phyloP scores from a whole-genome alignment of 768 basidiomycete genomes.

The Hebeloma cylindrosporum region DNA sequence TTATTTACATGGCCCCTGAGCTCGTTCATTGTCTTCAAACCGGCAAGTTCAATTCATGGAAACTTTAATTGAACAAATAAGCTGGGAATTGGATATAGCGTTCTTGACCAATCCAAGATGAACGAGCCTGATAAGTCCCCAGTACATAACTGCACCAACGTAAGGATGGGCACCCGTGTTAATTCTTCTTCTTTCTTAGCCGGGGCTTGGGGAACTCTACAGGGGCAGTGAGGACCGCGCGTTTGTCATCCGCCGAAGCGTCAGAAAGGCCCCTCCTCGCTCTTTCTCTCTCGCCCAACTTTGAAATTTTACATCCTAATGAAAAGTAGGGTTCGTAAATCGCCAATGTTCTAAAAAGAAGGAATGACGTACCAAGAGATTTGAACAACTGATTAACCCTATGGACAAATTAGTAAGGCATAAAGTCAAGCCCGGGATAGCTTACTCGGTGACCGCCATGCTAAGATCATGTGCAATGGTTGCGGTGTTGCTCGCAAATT shows the following conservation, averaged over 20 bases:
- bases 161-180: background rate
- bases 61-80: no score
- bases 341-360: background rate
- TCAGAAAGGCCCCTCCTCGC: constrained; percentile 68
- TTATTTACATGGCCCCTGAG: no score
- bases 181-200: constrained; percentile 32
- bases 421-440: constrained; percentile 4
- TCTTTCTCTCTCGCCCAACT: constrained; percentile 60
- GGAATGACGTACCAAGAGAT: constrained; percentile 53
- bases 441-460: constrained; percentile 65
- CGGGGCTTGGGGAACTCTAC: constrained; percentile 77
- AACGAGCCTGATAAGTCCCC: no score
- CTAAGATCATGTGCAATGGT: constrained; percentile 73
- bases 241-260: constrained; percentile 59
- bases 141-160: no score
- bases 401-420: constrained; percentile 2
- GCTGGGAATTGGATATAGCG: no score
- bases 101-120: no score
- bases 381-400: constrained; percentile 71
- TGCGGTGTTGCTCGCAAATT: constrained; percentile 68
- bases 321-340: constrained; percentile 4
- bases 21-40: no score
- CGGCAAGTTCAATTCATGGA: no score
- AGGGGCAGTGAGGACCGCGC: constrained; percentile 74
- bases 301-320: constrained; percentile 70